Base-by-base conservation (phyloP, 2,329 filamentous ascomycete species). In the Ramichloridium luteum region DNA sequence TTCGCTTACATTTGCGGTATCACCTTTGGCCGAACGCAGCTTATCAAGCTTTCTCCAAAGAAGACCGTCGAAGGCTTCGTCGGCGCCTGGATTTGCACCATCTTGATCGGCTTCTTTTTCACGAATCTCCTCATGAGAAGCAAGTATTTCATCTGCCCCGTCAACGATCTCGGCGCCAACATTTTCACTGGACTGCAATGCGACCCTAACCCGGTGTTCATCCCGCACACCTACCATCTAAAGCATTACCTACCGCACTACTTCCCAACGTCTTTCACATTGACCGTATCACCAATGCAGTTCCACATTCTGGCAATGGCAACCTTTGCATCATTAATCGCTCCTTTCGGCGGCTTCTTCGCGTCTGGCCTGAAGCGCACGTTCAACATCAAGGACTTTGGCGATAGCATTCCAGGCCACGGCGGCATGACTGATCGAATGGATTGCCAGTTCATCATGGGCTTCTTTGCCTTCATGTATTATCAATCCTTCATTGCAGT, bases 361-460 rank as follows among this genome's bases (percentile, higher is more conserved):
- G 90, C 90, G 4, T 94, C 86, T 2, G 90, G 90, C 1, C 71
- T 98, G 36, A 98, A 98, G 72, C 82, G 90, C 16, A 94, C 88
- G 3, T 98, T 98, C 67, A 96, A 98, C 65, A 92, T 98, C 69
- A 98, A 98, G 69, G 90, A 98, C 63, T 98, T 98, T 62, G 90
- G 90, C 46, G 83, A 98, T 59, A 93, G 85, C 1, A 98, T 98
- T 47, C 90, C 90, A 2, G 90, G 90, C 13, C 90, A 98, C 51
- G 90, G 90, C 39, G 90, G 90, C 47, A 96, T 98, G 64, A 98
- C 90, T 11, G 90, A 98, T 56, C 81, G 90, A 40, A 96, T 98
- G 88, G 90, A 98, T 55, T 98, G 90, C 58, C 90, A 98, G 55
- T 98, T 98, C 63, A 96, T 96, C 65, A 98, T 98, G 90, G 90